phyloP scores from a whole-genome alignment of 148 eudicot species.

The Silene uniflora region DNA sequence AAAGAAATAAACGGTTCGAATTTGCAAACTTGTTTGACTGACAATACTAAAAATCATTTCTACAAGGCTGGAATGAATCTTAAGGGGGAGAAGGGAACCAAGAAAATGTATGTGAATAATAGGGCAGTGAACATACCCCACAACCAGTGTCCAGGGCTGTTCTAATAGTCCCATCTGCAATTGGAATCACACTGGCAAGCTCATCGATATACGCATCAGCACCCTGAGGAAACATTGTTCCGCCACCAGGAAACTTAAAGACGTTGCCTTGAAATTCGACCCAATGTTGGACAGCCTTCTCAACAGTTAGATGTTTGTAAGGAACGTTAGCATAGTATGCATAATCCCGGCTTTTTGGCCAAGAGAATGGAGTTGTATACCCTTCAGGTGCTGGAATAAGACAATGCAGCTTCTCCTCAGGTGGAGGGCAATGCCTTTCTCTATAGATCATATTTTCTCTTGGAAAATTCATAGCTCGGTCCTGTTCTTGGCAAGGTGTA shows the following conservation, averaged over 20 bases:
- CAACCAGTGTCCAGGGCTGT: too few relatives aligned
- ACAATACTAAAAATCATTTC: too few relatives aligned
- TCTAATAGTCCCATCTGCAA: too few relatives aligned
- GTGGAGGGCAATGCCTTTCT: constrained; percentile 74
- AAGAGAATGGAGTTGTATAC: constrained; percentile 63
- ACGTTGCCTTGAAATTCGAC: constrained; percentile 68
- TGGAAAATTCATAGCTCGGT: constrained; percentile 77
- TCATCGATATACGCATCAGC: constrained; percentile 85
- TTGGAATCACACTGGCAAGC: constrained; percentile 76
- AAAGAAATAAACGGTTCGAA: background rate
- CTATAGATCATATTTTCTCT: constrained; percentile 79
- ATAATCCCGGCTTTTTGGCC: constrained; percentile 88
- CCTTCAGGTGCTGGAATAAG: constrained; percentile 84
- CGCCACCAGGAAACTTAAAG: constrained; percentile 86
- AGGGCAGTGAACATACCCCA: constrained; percentile 41
- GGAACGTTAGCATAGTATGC: constrained; percentile 83
- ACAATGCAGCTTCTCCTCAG: constrained; percentile 61
- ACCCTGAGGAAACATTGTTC: constrained; percentile 86
- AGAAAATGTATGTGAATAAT: background rate
- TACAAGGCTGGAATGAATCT: too few relatives aligned
- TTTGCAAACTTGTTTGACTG: too few relatives aligned
- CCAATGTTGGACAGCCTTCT: constrained; percentile 86
- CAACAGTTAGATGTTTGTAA: constrained; percentile 64
- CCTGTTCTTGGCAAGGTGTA: constrained; percentile 82
- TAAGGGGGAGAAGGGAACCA: background rate